A percentile compares a stretch with the other conserved stretches of the same genome.
These are phyloP conservation scores for Vicia faba DNA, from an alignment of 306 rosid species.

Conservation along the genomic window DNA sequence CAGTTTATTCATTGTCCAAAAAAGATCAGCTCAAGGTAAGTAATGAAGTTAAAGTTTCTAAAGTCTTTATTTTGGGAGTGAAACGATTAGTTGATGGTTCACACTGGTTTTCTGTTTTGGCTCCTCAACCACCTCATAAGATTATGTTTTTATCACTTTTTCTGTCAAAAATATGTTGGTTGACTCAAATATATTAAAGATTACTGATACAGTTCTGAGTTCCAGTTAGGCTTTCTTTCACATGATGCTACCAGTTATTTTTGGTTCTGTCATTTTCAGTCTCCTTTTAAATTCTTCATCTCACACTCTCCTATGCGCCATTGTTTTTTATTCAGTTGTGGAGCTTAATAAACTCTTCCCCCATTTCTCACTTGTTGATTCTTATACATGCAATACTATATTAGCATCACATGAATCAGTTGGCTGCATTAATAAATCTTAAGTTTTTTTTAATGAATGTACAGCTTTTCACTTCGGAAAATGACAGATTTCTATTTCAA, in stretches of 20 bases:
- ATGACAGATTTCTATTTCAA: constrained; percentile 34
- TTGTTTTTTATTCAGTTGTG: constrained; percentile 1
- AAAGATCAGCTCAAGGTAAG: constrained; percentile 82
- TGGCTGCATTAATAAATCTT: background rate
- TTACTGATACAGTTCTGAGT: background rate
- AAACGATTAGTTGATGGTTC: constrained; percentile 20
- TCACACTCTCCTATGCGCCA: background rate
- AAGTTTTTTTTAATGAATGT: background rate
- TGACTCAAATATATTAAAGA: constrained; percentile 1
- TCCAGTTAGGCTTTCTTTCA: background rate
- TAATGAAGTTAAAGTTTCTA: constrained; percentile 23
- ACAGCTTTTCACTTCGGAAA: constrained; percentile 8
- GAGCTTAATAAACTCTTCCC: constrained; percentile 8
- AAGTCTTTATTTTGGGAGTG: constrained; percentile 8
- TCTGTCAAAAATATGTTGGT: background rate
- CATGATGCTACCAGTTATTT: background rate
- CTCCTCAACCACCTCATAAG: constrained; percentile 15
- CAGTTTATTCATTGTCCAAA: constrained; percentile 79
- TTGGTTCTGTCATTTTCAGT: background rate
- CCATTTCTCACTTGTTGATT: constrained; percentile 24
- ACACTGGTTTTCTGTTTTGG: too few species aligned
- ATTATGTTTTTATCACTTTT: background rate
- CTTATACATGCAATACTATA: constrained; percentile 23
- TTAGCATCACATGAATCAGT: constrained; percentile 3
- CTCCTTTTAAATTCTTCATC: constrained; percentile 3